Evolutionary conservation across 305 asterid genomes (phyloP).

Genomic region (Fraxinus xanthoxyloides): DNA sequence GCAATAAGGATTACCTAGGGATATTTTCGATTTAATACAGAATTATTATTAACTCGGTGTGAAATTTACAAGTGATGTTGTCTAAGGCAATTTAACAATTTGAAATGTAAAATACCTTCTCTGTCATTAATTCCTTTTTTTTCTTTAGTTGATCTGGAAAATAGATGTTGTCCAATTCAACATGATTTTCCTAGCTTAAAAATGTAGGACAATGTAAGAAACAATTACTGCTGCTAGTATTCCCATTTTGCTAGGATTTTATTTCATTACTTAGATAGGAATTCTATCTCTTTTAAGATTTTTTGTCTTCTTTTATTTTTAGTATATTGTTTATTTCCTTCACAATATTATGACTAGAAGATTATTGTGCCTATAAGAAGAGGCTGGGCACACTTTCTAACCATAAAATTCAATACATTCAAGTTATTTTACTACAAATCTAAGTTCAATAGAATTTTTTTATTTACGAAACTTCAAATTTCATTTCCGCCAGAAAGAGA

Average conservation of each 20-base stretch:
- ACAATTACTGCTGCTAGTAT: background rate
- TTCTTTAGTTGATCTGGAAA: constrained; percentile 12
- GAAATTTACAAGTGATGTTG: background rate
- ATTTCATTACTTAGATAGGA: background rate
- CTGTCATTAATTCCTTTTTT: constrained; percentile 1
- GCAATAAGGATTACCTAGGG: background rate
- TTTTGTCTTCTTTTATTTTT: background rate
- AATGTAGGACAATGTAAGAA: background rate
- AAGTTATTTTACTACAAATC: background rate
- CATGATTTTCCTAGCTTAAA: constrained; percentile 14
- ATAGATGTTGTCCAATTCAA: constrained; percentile 5
- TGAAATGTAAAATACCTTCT: constrained; percentile 8
- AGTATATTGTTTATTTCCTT: background rate
- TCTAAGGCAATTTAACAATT: constrained; percentile 13
- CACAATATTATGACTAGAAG: background rate
- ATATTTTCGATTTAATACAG: background rate
- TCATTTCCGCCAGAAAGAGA: background rate
- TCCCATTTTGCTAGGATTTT: background rate
- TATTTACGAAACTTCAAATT: background rate
- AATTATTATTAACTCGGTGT: background rate
- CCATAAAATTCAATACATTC: background rate
- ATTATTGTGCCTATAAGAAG: background rate
- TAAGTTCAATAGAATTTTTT: background rate
- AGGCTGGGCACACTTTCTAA: background rate
- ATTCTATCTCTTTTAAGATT: background rate